phyloP scores from a whole-genome alignment of 208 protist species.

The Balamuthia mandrillaris region DNA sequence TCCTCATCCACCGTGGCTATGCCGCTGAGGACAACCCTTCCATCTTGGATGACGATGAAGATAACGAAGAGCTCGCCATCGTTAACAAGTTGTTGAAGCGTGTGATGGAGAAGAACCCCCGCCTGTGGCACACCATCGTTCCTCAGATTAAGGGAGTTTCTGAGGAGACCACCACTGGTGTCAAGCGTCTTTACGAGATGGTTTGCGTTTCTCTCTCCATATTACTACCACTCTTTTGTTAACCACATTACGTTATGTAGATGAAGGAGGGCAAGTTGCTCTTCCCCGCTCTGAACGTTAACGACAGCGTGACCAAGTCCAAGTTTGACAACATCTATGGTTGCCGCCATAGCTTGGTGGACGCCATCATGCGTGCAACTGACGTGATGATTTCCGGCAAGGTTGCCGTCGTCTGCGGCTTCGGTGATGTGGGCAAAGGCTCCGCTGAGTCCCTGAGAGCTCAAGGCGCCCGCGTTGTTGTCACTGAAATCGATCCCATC shows the following conservation, averaged over 20 bases:
- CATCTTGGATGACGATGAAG: conserved; percentile 73
- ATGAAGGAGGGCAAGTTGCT: conserved; percentile 85
- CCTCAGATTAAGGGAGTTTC: conserved; percentile 92
- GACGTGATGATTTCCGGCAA: conserved; percentile 99
- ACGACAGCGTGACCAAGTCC: conserved; percentile 99
- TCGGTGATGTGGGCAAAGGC: conserved; percentile 99
- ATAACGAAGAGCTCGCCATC: conserved; percentile 73
- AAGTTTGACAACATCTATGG: conserved; percentile 99
- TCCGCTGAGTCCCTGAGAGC: conserved; percentile 91
- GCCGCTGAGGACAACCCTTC: conserved; percentile 56
- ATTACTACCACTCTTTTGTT: not conserved
- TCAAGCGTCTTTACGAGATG: conserved; percentile 97
- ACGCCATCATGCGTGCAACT: conserved; percentile 98
- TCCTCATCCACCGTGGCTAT: conserved; percentile 61
- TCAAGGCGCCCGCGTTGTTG: conserved; percentile 92
- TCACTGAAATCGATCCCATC: conserved; percentile 99
- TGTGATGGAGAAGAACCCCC: conserved; percentile 60
- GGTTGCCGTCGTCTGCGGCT: conserved; percentile 93
- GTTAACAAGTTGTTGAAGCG: conserved; percentile 65
- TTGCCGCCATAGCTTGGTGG: conserved; percentile 97
- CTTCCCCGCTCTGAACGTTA: conserved; percentile 99
- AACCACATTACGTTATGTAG: conserved; percentile 6
- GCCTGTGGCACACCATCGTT: conserved; percentile 78
- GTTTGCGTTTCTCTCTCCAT: conserved; percentile 57
- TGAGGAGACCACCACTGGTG: conserved; percentile 99